These are phyloP conservation scores for Mycena rebaudengoi DNA, from an alignment of 768 basidiomycete species.

Conservation along the genomic window DNA sequence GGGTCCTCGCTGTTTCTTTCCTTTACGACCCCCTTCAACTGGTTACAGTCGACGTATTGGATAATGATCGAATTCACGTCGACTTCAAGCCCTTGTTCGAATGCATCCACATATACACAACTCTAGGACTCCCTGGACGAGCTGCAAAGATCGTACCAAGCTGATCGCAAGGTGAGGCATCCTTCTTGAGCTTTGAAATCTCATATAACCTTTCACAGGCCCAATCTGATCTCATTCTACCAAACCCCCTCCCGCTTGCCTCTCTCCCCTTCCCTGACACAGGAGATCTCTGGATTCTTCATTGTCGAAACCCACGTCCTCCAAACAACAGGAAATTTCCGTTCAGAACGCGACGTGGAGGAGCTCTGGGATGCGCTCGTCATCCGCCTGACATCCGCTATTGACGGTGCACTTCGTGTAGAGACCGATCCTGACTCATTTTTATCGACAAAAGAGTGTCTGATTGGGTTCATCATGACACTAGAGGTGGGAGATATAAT, in stretches of 20 bases:
- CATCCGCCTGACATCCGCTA: constrained; percentile 71
- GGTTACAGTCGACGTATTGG: constrained; percentile 84
- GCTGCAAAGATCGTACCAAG: constrained; percentile 91
- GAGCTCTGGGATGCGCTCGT: constrained; percentile 94
- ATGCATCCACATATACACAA: constrained; percentile 95
- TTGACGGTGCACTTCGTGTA: constrained; percentile 74
- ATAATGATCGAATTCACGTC: constrained; percentile 87
- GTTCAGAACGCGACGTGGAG: constrained; percentile 91
- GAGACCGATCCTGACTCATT: constrained; percentile 87
- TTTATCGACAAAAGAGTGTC: constrained; percentile 81
- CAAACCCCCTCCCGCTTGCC: constrained; percentile 68
- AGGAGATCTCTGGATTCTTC: constrained; percentile 97
- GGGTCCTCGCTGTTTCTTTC: constrained; percentile 41
- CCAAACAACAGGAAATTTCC: constrained; percentile 86
- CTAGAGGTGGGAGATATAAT: constrained; percentile 70
- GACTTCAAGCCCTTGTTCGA: constrained; percentile 96
- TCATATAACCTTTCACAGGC: constrained; percentile 58
- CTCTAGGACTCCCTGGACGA: constrained; percentile 91
- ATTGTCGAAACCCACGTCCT: constrained; percentile 95
- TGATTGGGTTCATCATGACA: constrained; percentile 89
- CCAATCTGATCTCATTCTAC: constrained; percentile 96
- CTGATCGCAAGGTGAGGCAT: constrained; percentile 84
- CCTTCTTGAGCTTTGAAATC: neutral
- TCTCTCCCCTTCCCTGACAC: constrained; percentile 80
- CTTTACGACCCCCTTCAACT: constrained; percentile 18